Evolutionary conservation across 139 green algal genomes (phyloP), one percentile per base, ranked within the genome.

Genomic region (Trebouxia sp.): DNA sequence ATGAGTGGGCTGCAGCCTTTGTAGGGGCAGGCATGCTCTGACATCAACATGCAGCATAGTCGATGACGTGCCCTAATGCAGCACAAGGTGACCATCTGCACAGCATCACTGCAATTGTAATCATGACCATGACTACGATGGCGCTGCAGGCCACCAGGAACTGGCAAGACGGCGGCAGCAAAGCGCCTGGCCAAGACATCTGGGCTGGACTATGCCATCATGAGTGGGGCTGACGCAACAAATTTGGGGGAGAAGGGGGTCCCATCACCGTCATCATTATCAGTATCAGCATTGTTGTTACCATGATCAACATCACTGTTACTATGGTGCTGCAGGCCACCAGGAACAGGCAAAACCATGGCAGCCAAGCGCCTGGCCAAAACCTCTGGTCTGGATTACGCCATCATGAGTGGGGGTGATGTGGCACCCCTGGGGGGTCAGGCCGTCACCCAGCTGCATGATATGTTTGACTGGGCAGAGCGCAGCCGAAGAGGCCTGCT

Each of bases 391-490:
- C 88, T 99, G 80, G 97, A 99, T 85, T 99, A 99, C 76, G 97
- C 97, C 8, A 97, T 99, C 81, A 95, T 99, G 89, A 96, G 88
- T 24, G 96, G 96, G 62, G 96, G 96, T 56, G 96, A 99, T 85
- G 94, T 99, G 51, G 96, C 94, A 9, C 96, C 96, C 0, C 89
- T 99, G 82, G 93, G 88, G 42, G 88, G 87, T 32, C 89, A 87
- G 74, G 95, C 95, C 0, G 94, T 98, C n/a, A 98, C 94, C 26
- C 93, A 98, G 89, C 91, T 99, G 65, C 97, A 99, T 85, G 86
- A 95, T 55, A 89, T 94, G n/a, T 99, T 99, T 88, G 97, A 99
- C 87, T 99, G 97, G 97, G 92, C 94, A 14, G 91, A 97, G 88
- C 86, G 88, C 83, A 92, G 83, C 80, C 76, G 85, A 28, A 85